phyloP scores from a whole-genome alignment of 78 protist species.

The Chrysochromulina parva region DNA sequence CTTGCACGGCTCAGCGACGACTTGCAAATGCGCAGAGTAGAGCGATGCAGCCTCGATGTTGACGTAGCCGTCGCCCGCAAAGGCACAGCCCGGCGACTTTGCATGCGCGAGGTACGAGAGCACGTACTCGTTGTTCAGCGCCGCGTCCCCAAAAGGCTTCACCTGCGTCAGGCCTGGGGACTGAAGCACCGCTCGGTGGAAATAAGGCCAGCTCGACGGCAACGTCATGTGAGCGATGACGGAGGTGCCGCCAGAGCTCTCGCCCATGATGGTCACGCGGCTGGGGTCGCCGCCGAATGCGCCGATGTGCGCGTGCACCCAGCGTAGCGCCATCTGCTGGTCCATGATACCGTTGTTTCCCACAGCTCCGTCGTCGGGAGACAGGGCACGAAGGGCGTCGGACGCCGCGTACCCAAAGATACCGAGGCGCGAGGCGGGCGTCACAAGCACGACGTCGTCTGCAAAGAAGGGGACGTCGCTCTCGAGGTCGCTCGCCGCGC shows the following conservation, averaged over 20 bases:
- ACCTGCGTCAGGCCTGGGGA: background rate
- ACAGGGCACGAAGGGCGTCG: background rate
- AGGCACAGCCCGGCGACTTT: no score
- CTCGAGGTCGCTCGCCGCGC: background rate
- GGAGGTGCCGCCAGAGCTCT: slow-evolving; percentile 12
- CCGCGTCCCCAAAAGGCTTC: background rate
- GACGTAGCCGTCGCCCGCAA: no score
- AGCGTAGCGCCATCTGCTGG: slow-evolving; percentile 46
- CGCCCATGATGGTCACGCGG: slow-evolving; percentile 39
- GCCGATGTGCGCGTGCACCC: slow-evolving; percentile 47
- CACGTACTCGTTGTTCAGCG: no score
- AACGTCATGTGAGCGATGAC: background rate
- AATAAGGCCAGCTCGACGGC: background rate
- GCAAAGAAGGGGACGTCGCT: background rate
- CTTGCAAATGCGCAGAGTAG: no score
- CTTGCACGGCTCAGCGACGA: no score
- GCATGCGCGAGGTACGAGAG: no score
- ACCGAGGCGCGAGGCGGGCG: slow-evolving; percentile 13
- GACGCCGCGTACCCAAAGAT: background rate
- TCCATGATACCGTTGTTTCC: slow-evolving; percentile 65
- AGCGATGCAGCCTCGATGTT: no score
- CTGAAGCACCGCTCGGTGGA: background rate
- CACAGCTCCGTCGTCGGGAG: background rate
- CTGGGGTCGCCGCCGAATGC: slow-evolving; percentile 61
- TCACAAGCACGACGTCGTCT: background rate